Evolutionary conservation across 306 rosid species (phyloP).

Genomic region (Carpinus viminea): DNA sequence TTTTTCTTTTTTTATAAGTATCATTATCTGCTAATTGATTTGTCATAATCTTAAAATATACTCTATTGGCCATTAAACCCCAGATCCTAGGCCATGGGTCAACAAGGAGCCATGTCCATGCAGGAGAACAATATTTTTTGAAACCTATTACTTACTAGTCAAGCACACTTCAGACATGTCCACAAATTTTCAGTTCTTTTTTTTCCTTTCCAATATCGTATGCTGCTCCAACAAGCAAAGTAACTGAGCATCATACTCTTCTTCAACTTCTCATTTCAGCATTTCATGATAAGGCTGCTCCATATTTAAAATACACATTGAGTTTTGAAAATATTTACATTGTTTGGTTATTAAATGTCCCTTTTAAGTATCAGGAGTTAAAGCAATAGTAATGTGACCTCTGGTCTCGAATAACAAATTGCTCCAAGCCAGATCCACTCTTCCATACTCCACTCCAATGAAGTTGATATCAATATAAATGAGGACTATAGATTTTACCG

Average conservation of each 20-base stretch:
- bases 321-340: not conserved
- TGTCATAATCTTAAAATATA: not conserved
- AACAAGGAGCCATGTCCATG: not conserved
- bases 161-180: not conserved
- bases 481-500: constrained; percentile 47
- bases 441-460: constrained; percentile 12
- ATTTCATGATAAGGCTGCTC: constrained; percentile 7
- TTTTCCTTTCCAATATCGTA: not conserved
- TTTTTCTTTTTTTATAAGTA: not conserved
- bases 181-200: not conserved
- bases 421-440: not conserved
- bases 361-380: constrained; percentile 1
- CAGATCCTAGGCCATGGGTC: constrained; percentile 1
- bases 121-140: not conserved
- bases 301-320: constrained; percentile 1
- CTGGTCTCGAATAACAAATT: constrained; percentile 15
- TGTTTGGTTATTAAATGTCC: constrained; percentile 6
- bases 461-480: constrained; percentile 16
- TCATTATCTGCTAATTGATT: not conserved
- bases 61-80: not conserved
- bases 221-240: not conserved
- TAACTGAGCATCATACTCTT: not conserved
- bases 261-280: constrained; percentile 1
- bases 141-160: not conserved
- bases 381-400: not conserved